Base-by-base conservation (phyloP, 2,329 filamentous ascomycete species). In the Fusarium sp. region DNA sequence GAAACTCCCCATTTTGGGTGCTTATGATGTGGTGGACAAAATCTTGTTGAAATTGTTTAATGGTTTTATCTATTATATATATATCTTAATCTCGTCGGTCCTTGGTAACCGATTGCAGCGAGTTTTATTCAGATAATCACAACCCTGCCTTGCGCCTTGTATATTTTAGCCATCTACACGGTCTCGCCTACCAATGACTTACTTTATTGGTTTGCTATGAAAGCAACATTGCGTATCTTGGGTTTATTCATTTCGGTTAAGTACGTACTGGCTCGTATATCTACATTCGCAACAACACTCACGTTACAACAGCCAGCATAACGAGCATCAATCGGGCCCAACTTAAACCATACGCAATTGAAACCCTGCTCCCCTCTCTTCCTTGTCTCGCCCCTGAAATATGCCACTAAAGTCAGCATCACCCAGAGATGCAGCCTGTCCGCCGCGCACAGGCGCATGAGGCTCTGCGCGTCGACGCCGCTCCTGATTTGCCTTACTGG, bases 401-500 rank as follows among this genome's bases (percentile, higher is more conserved):
- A 94, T 89, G 66, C 89, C 86, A 53, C 86, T 89, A 72, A 93
- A 89, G 77, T 94, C 91, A 12, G 86, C 81, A 4, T 82, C 80
- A 0, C 84, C 83, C 4, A 88, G 70, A 6, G 83, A 81, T 1
- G 85, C 82, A 3, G 87, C 88, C 57, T 91, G 88, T 0, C 94
- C 94, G 26, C 60, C 60, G 30, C 95, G 84, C 38, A 86, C 87
- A 0, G 96, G 96, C 8, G 96, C 96, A 77, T 94, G 90, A 1
- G 96, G 96, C 62, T 89, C 88, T 61, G 87, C 83, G 36, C 87
- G 83, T 67, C 92, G 83, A 70, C 94, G 83, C 74, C 89, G 91
- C 83, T 99, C 96, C 82, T 96, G 91, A 2, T 94, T 93, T 0
- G 96, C 96, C 78, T 97, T 97, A 72, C 92, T 96, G 0, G 96